A percentile compares a stretch with the other conserved stretches of the same genome.
phyloP scores from a whole-genome alignment of 176 grass and related monocot genomes.

The Paspalum notatum region DNA sequence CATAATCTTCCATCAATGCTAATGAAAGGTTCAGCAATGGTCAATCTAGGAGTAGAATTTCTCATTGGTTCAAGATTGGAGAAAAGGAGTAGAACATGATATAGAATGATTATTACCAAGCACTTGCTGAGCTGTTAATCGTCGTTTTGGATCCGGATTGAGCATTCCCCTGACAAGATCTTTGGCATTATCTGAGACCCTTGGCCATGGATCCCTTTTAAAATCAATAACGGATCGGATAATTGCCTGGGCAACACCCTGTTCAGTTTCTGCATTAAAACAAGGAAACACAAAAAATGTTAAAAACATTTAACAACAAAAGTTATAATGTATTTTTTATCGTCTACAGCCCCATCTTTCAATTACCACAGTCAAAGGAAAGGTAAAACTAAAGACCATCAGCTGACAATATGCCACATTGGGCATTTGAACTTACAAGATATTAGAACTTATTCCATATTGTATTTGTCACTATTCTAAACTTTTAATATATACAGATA shows the following conservation, averaged over 20 bases:
- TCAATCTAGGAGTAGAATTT: not conserved
- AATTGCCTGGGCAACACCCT: conserved; percentile 94
- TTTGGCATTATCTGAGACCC: conserved; percentile 90
- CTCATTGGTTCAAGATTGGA: conserved; percentile 19
- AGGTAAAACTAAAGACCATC: not conserved
- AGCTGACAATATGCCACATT: not conserved
- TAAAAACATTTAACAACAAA: conserved; percentile 13
- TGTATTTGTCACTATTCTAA: not conserved
- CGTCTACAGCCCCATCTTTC: not conserved
- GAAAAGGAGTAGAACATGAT: conserved; percentile 13
- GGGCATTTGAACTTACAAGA: not conserved
- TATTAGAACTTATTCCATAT: not conserved
- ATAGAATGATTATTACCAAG: conserved; percentile 63
- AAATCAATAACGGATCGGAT: conserved; percentile 85
- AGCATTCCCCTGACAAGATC: conserved; percentile 83
- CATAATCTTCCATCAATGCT: not conserved
- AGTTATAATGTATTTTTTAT: not conserved
- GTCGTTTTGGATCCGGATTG: conserved; percentile 68
- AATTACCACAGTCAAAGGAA: conserved; percentile 4
- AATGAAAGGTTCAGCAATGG: not conserved
- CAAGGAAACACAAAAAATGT: conserved; percentile 36
- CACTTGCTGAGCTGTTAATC: conserved; percentile 86
- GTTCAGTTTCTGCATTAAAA: conserved; percentile 80
- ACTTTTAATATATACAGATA: not conserved
- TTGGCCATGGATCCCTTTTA: conserved; percentile 91